phyloP scores from a whole-genome alignment of 2,329 filamentous ascomycete genomes.

The Colletotrichum lupini region DNA sequence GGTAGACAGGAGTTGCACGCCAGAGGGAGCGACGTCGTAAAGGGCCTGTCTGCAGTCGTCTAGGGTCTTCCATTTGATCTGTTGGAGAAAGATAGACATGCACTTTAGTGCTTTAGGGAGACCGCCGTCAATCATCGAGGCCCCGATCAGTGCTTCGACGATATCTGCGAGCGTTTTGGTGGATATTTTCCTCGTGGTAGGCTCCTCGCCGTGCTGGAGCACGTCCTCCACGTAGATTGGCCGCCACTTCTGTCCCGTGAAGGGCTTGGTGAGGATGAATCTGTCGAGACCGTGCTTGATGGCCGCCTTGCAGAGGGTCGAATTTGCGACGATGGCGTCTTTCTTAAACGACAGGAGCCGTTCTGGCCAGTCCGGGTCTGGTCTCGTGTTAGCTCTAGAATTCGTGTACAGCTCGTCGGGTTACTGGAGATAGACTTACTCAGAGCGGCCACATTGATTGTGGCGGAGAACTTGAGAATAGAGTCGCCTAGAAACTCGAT shows the following conservation, averaged over 20 bases:
- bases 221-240: slow-evolving; percentile 66
- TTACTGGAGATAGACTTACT: slow-evolving; percentile 50
- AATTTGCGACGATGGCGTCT: slow-evolving; percentile 79
- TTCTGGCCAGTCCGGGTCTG: slow-evolving; percentile 78
- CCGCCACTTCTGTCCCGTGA: slow-evolving; percentile 79
- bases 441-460: slow-evolving; percentile 69
- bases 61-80: slow-evolving; percentile 65
- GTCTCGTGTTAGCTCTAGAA: slow-evolving; percentile 31
- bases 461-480: slow-evolving; percentile 80
- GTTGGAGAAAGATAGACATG: slow-evolving; percentile 73
- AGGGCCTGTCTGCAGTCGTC: slow-evolving; percentile 54
- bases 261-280: slow-evolving; percentile 76
- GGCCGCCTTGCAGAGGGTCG: slow-evolving; percentile 74
- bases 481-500: slow-evolving; percentile 90
- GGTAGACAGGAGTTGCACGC: slow-evolving; percentile 49
- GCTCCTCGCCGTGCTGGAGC: slow-evolving; percentile 37
- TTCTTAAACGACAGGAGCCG: slow-evolving; percentile 78
- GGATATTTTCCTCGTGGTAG: slow-evolving; percentile 58
- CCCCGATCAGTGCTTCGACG: slow-evolving; percentile 86
- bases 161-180: slow-evolving; percentile 89
- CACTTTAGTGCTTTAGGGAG: slow-evolving; percentile 71
- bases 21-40: slow-evolving; percentile 50
- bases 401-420: not conserved
- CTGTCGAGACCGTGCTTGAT: slow-evolving; percentile 72
- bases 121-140: slow-evolving; percentile 76